phyloP scores from a whole-genome alignment of 2,329 filamentous ascomycete genomes.

The Chrysoporthe austroafricana region DNA sequence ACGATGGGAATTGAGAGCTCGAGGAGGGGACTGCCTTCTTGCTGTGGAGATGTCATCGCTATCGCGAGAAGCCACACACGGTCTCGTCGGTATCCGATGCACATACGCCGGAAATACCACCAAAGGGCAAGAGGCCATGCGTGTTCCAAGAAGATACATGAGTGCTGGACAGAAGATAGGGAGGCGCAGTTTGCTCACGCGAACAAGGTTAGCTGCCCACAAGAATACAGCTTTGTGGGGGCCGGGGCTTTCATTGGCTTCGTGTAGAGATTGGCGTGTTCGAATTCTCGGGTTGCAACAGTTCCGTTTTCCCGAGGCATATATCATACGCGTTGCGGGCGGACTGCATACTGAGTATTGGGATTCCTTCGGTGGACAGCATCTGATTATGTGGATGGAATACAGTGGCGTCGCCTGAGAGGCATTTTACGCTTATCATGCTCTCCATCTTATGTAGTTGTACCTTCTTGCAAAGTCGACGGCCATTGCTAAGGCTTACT shows the following conservation, averaged over 20 bases:
- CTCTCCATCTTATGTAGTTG: neutral
- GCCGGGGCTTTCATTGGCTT: neutral
- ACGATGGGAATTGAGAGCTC: constrained; percentile 12
- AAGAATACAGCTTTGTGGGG: neutral
- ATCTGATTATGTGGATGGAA: neutral
- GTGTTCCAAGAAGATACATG: neutral
- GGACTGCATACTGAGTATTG: neutral
- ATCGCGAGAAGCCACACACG: neutral
- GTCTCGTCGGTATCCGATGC: too few relatives aligned
- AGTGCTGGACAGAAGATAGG: neutral
- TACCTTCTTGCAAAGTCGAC: neutral
- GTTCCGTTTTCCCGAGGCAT: neutral
- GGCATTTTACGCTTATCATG: neutral
- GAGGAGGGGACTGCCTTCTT: neutral
- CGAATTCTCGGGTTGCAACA: neutral
- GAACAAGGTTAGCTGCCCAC: neutral
- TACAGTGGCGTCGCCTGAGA: neutral
- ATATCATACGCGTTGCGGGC: neutral
- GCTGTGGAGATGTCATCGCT: neutral
- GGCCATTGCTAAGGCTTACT: neutral
- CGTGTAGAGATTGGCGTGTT: neutral
- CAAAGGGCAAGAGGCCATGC: neutral
- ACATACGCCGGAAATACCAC: neutral
- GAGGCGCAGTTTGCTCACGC: neutral
- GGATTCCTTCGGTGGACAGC: neutral